Evolutionary conservation across 345 rosid species (phyloP).

Genomic region (Odontarrhena argentea): DNA sequence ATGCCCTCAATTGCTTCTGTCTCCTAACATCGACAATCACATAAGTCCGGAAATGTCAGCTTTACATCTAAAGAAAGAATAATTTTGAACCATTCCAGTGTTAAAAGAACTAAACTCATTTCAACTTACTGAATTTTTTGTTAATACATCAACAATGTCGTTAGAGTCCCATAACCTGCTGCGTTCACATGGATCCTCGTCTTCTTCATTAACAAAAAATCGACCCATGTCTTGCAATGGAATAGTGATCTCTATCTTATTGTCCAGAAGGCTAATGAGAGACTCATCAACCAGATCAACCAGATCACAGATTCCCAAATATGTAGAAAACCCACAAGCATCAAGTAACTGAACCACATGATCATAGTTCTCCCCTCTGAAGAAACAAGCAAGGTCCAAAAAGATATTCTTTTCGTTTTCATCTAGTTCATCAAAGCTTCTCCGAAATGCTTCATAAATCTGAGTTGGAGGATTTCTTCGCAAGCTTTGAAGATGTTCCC

Average conservation of each 20-base stretch:
- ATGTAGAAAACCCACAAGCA: conserved; percentile 30
- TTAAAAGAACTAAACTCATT: neutral
- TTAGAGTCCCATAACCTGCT: conserved; percentile 38
- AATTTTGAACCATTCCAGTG: neutral
- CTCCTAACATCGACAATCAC: conserved; percentile 29
- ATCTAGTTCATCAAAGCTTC: conserved; percentile 43
- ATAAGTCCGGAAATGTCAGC: neutral
- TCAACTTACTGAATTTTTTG: conserved; percentile 16
- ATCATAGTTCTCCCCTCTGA: conserved; percentile 31
- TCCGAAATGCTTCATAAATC: conserved; percentile 33
- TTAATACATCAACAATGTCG: conserved; percentile 33
- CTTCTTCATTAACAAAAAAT: conserved; percentile 29
- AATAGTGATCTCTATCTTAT: conserved; percentile 29
- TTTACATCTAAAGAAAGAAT: neutral
- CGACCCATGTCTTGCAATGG: conserved; percentile 42
- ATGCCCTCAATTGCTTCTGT: conserved; percentile 38
- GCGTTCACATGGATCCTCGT: conserved; percentile 11
- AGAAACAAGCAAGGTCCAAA: conserved; percentile 45
- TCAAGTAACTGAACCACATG: conserved; percentile 38
- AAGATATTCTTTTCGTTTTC: conserved; percentile 38
- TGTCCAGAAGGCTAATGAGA: conserved; percentile 26
- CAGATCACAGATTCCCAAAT: conserved; percentile 39
- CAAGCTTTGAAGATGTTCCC: conserved; percentile 23
- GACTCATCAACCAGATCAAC: conserved; percentile 41
- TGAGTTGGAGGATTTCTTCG: conserved; percentile 21